Base-by-base conservation (phyloP, 179 eudicot genomes). In the Heliamphora pulchella region DNA sequence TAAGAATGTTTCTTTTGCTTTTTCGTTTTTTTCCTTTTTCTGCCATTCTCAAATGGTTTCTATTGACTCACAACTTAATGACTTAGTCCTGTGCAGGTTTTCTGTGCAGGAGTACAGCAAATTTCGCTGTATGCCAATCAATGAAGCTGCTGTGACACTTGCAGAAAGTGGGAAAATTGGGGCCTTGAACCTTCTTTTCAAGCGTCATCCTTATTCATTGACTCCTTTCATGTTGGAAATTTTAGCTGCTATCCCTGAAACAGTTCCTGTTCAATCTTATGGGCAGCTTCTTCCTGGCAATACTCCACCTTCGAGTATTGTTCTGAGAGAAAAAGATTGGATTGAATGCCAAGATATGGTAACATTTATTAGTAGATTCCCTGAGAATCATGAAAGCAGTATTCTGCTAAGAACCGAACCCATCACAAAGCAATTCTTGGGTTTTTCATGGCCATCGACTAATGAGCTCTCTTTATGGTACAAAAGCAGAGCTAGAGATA, bases 111-210 rank as follows among this genome's bases (percentile, higher is more conserved):
- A 89, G 79, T 96, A 94, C 86, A 86, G 83, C 65, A 96, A 87
- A 82, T 96, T 96, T 82, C 96, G 98, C 61, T 53, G 68, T 73
- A 84, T 86, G 85, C 91, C 94, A 51, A 84, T 96, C 10, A 85
- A 84, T 76, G 91, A 94, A 89, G 88, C 93, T 83, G 97, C 99
- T 79, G 82, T 84, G 17, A 84, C 81, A 79, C 98, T 96, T 85
- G 97, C 99, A 82, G 99, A 94, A 82, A 89, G 88, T 85, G 99
- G 99, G 76, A 96, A 96, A 85, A 90, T 96, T 74, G 99, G 99
- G 81, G 98, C 99, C 72, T 82, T 96, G 83, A 96, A 96, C 83
- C 92, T 94, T 84, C 88, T 96, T 51, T 90, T 94, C 84, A 96
- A 94, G 87, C 94, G 98, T n/a, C 99, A 96, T 86, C 96, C 97